Conservation (phyloP, 2,329 filamentous ascomycete species). For the Colletotrichum sp. region DNA sequence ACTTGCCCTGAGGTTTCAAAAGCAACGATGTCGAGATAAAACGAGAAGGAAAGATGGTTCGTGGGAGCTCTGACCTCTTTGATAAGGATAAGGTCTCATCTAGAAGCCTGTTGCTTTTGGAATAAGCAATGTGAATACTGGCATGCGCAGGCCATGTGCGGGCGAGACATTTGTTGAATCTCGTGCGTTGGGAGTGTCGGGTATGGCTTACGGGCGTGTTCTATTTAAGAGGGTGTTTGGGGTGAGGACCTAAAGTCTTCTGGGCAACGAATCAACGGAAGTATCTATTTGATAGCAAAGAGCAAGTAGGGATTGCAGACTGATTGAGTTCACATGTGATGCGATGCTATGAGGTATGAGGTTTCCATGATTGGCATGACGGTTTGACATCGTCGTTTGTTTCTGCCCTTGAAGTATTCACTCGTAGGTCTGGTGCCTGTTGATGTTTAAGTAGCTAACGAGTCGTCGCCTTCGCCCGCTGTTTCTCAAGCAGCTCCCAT, state of each 20-base stretch:
- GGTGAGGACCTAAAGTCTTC: too few relatives aligned
- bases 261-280: too few relatives aligned
- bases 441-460: accelerated
- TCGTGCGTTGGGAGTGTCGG: neutral
- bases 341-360: neutral
- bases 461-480: neutral
- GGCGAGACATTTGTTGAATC: neutral
- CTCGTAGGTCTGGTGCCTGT: accelerated
- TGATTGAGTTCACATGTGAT: neutral
- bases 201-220: neutral
- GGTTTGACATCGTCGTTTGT: neutral
- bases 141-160: neutral
- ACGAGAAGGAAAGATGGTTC: neutral
- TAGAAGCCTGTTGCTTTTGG: neutral
- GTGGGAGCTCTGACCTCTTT: neutral
- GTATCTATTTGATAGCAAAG: too few relatives aligned
- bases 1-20: neutral
- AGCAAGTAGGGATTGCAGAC: too few relatives aligned
- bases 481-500: too few relatives aligned
- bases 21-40: neutral
- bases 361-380: too few relatives aligned
- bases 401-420: neutral
- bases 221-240: neutral
- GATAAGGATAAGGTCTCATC: neutral
- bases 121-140: neutral